Evolutionary conservation across 2,329 filamentous ascomycete genomes (phyloP), one percentile per base, ranked within the genome.

Genomic region (Trichoderma sp.): DNA sequence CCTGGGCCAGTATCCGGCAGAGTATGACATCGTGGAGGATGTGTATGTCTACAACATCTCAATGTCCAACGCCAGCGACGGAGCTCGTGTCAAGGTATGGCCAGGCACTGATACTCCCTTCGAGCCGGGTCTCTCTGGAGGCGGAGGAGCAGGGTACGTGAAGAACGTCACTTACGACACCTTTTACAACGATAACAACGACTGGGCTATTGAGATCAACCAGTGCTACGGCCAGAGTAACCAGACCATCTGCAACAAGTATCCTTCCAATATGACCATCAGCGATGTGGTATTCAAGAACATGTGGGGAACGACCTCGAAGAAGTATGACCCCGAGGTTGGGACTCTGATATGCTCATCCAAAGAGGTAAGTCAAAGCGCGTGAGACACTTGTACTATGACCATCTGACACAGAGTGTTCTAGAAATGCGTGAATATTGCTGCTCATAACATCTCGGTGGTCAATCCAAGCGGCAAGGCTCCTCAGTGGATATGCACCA

Each of bases 201-300:
- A 60, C n/a, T 60, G 57, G 57, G 57, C 57, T 41, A 50, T 60
- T 17, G 57, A 60, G 17, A 60, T 60, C 19, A 60, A 60, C 15
- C 57, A 60, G 10, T 60, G 57, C 34, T 60, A 60, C n/a, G 57
- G 57, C 5, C 57, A 60, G n/a, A 60, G 57, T 30, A 60, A 60
- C 45, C 57, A 60, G 15, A 60, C 30, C 2, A 60, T 60, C 2
- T 60, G 57, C 44, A 44, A 60, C 19, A 50, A 60, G 2, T 60
- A 60, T 15, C 45, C 57, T 12, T 60, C 57, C 9, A 60, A 60
- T 30, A 26, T 60, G 44, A 60, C 57, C 5, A 60, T 60, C 5
- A 60, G 57, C 19, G 44, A 60, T 26, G 57, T 60, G 19, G 7
- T 60, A 24, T 60, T 60, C 14, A 60, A 60, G 6, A 60, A 60